A percentile compares a stretch with the other conserved stretches of the same genome.
phyloP scores from a whole-genome alignment of 768 basidiomycete genomes.

The Phaeotremella skinneri region DNA sequence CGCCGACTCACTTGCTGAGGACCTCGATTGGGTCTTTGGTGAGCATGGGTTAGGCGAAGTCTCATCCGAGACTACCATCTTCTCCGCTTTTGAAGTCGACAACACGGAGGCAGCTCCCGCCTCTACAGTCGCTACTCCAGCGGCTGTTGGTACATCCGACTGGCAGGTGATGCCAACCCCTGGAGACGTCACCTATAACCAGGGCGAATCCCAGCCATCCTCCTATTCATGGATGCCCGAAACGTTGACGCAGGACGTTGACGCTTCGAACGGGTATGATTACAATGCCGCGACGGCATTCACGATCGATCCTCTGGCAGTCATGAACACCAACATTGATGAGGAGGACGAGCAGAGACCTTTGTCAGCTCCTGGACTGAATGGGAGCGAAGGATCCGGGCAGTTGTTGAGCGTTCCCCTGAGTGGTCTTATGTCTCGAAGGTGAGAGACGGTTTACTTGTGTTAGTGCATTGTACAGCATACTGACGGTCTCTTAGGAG shows the following conservation, averaged over 20 bases:
- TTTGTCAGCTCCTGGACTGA: slow-evolving; percentile 31
- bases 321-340: slow-evolving; percentile 21
- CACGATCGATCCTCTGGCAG: slow-evolving; percentile 35
- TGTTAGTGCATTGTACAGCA: not conserved
- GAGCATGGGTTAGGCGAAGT: slow-evolving; percentile 29
- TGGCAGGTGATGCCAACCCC: not conserved
- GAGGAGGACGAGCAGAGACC: slow-evolving; percentile 30
- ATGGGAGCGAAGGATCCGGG: slow-evolving; percentile 27
- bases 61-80: slow-evolving; percentile 30
- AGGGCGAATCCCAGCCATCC: not conserved
- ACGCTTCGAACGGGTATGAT: slow-evolving; percentile 12
- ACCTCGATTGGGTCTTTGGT: slow-evolving; percentile 39
- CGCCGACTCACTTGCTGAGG: slow-evolving; percentile 30
- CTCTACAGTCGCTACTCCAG: not conserved
- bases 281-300: slow-evolving; percentile 11
- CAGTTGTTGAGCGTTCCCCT: slow-evolving; percentile 41
- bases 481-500: slow-evolving; percentile 15
- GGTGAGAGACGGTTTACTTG: slow-evolving; percentile 22
- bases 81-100: slow-evolving; percentile 30
- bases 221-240: slow-evolving; percentile 14
- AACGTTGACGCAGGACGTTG: slow-evolving; percentile 34
- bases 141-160: not conserved
- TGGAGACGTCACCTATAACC: not conserved
- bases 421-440: slow-evolving; percentile 36
- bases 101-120: slow-evolving; percentile 1